Conservation (phyloP, 176 grass and related monocot genomes). For the Carex cristatella region DNA sequence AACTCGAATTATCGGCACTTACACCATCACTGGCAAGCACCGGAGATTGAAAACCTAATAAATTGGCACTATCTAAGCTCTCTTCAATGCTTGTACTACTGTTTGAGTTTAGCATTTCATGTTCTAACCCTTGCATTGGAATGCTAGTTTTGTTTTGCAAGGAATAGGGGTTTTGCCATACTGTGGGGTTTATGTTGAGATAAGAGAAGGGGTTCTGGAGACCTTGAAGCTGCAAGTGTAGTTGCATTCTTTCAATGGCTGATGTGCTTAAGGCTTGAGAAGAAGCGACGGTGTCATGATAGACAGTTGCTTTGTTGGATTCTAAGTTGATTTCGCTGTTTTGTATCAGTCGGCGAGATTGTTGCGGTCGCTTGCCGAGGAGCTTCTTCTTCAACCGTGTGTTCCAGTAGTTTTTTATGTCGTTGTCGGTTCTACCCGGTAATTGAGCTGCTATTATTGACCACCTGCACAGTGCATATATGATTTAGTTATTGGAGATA, state of each 20-base stretch:
- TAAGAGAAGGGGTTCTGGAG: conserved; percentile 43
- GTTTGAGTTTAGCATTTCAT: conserved; percentile 14
- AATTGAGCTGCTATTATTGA: conserved; percentile 97
- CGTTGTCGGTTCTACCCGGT: conserved; percentile 90
- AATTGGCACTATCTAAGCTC: conserved; percentile 38
- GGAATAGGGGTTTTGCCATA: conserved; percentile 40
- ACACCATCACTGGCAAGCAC: conserved; percentile 15
- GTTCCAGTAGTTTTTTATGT: conserved; percentile 99
- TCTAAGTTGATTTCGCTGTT: conserved; percentile 31
- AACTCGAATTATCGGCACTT: conserved; percentile 11
- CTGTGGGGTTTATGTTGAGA: not conserved
- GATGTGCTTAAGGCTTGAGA: conserved; percentile 59
- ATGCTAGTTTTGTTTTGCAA: conserved; percentile 4
- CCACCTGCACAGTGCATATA: conserved; percentile 50
- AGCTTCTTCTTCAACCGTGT: conserved; percentile 98
- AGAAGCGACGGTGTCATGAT: not conserved
- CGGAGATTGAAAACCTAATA: conserved; percentile 43
- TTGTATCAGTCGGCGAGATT: conserved; percentile 30
- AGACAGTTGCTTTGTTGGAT: not conserved
- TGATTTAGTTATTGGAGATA: not conserved
- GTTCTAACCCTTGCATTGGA: conserved; percentile 2
- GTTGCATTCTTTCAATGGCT: conserved; percentile 76
- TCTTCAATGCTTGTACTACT: conserved; percentile 33
- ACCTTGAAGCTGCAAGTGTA: conserved; percentile 87
- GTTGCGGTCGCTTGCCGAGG: conserved; percentile 51